Conservation (phyloP, 805 yeast genomes). For the Komagataella phaffii region DNA sequence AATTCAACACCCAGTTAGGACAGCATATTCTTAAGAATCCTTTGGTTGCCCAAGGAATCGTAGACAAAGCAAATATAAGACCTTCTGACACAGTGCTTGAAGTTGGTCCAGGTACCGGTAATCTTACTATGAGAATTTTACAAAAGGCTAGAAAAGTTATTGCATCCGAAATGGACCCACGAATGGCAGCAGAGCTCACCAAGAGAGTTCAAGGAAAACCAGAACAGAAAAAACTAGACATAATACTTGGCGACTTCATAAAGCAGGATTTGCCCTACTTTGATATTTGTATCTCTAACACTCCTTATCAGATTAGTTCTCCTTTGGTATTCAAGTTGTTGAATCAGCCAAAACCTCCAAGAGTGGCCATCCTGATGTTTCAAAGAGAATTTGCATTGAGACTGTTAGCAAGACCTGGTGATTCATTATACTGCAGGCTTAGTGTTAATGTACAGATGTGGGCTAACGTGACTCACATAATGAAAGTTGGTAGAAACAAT, state of each 20-base stretch:
- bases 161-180: slow-evolving; percentile 98
- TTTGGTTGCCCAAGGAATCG: slow-evolving; percentile 93
- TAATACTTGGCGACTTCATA: slow-evolving; percentile 90
- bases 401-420: slow-evolving; percentile 94
- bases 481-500: slow-evolving; percentile 96
- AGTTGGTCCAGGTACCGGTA: slow-evolving; percentile 99
- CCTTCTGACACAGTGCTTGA: slow-evolving; percentile 91
- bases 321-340: slow-evolving; percentile 89
- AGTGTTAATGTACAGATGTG: slow-evolving; percentile 98
- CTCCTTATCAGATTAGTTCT: slow-evolving; percentile 95
- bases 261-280: slow-evolving; percentile 90
- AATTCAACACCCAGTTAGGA: slow-evolving; percentile 92
- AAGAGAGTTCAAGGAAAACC: slow-evolving; percentile 98
- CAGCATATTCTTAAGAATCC: slow-evolving; percentile 97
- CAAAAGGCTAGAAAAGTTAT: slow-evolving; percentile 91
- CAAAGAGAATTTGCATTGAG: slow-evolving; percentile 95
- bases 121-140: slow-evolving; percentile 80
- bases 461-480: slow-evolving; percentile 97
- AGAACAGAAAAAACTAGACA: slow-evolving; percentile 79
- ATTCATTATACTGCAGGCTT: slow-evolving; percentile 77
- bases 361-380: slow-evolving; percentile 92
- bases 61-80: slow-evolving; percentile 85
- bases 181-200: slow-evolving; percentile 98
- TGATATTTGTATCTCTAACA: slow-evolving; percentile 92
- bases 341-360: slow-evolving; percentile 86